A percentile compares a stretch with the other conserved stretches of the same genome.
phyloP scores from a whole-genome alignment of 139 green algal species.

The Pleodorina starrii region DNA sequence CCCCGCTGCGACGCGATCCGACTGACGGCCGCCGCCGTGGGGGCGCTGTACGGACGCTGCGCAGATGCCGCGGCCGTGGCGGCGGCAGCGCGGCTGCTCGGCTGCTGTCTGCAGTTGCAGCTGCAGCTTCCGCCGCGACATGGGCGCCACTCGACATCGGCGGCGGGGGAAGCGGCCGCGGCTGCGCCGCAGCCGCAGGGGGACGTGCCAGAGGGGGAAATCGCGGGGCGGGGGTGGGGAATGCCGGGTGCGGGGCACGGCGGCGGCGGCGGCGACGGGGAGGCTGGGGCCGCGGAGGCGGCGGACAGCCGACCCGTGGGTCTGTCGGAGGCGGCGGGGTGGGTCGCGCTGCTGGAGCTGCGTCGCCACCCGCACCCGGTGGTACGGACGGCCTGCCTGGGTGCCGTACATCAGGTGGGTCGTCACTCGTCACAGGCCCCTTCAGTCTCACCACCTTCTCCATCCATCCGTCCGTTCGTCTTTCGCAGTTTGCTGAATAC shows the following conservation, averaged over 20 bases:
- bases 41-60: neutral
- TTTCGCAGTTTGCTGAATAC: too few species aligned
- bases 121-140: neutral
- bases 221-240: too few species aligned
- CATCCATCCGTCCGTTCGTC: too few species aligned
- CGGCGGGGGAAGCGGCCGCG: too few species aligned
- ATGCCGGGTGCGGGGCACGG: neutral
- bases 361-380: conserved; percentile 25
- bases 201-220: too few species aligned
- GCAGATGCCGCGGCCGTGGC: neutral
- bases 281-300: neutral
- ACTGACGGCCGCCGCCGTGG: neutral
- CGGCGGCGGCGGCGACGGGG: too few species aligned
- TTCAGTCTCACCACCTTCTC: too few species aligned
- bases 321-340: neutral
- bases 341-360: conserved; percentile 9
- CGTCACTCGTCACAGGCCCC: too few species aligned
- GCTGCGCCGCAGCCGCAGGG: too few species aligned
- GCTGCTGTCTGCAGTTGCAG: conserved; percentile 17
- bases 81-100: conserved; percentile 31
- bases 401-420: conserved; percentile 14
- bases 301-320: neutral
- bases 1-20: neutral
- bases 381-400: neutral
- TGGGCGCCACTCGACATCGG: neutral